Conservation (phyloP, 768 basidiomycete species). For the Rhodotorula taiwanensis region DNA sequence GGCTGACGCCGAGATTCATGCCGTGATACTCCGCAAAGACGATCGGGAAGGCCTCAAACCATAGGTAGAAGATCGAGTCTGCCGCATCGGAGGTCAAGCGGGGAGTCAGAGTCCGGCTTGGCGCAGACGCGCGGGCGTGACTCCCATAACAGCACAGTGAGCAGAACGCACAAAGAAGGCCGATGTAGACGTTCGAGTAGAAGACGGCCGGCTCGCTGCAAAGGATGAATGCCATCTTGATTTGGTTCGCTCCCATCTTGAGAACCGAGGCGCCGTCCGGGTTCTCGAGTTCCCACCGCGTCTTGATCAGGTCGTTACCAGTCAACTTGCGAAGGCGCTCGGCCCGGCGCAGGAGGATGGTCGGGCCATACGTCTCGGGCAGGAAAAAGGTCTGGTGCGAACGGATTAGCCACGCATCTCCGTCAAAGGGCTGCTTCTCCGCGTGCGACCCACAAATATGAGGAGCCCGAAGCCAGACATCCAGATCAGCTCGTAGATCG, state of each 20-base stretch:
- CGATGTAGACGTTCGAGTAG: slow-evolving; percentile 44
- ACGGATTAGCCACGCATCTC: neutral
- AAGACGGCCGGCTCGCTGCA: slow-evolving; percentile 43
- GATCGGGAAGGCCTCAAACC: slow-evolving; percentile 44
- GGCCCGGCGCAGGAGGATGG: slow-evolving; percentile 46
- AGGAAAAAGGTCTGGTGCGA: slow-evolving; percentile 39
- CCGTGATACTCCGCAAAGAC: slow-evolving; percentile 42
- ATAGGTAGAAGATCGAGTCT: slow-evolving; percentile 18
- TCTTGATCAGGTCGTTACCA: slow-evolving; percentile 42
- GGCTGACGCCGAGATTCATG: slow-evolving; percentile 32
- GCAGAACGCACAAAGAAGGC: slow-evolving; percentile 24
- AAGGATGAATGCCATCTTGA: slow-evolving; percentile 41
- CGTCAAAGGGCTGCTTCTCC: neutral
- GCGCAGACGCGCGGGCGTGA: neutral
- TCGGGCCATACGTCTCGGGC: slow-evolving; percentile 45
- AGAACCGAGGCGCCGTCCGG: slow-evolving; percentile 3
- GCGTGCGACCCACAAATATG: slow-evolving; percentile 34
- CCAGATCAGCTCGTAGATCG: slow-evolving; percentile 44
- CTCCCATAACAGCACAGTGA: too few species aligned
- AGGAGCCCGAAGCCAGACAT: slow-evolving; percentile 42
- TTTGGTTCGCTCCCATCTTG: slow-evolving; percentile 12
- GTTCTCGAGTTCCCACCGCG: slow-evolving; percentile 42
- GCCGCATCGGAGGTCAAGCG: neutral
- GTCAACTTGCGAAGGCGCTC: slow-evolving; percentile 45
- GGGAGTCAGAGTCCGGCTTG: neutral